These are phyloP conservation scores for Bauhinia variegata DNA, from an alignment of 306 rosid genomes.

Conservation along the genomic window DNA sequence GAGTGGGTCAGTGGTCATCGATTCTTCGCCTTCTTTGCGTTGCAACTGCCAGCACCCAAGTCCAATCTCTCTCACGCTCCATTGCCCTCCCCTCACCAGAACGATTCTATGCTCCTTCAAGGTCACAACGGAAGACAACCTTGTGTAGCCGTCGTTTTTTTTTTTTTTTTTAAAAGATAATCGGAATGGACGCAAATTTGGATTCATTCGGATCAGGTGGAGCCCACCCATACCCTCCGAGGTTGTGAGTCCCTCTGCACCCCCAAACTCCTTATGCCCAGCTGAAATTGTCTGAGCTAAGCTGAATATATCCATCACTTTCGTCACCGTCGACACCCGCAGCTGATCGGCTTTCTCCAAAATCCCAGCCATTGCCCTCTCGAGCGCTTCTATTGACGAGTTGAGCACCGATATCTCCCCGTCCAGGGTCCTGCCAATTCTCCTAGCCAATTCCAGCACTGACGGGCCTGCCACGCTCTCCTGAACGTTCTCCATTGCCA, in stretches of 20 bases:
- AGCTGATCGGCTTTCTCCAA: constrained; percentile 33
- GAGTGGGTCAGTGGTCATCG: too few relatives aligned
- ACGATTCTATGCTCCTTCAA: too few relatives aligned
- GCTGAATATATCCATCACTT: constrained; percentile 35
- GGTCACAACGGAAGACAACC: too few relatives aligned
- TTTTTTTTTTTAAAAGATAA: too few relatives aligned
- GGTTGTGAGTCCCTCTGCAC: constrained; percentile 14
- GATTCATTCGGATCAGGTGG: too few relatives aligned
- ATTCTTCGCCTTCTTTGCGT: too few relatives aligned
- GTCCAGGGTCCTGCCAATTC: constrained; percentile 26
- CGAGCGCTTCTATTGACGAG: constrained; percentile 32
- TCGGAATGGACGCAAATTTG: too few relatives aligned
- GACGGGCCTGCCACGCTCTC: constrained; percentile 48
- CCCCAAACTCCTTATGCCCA: constrained; percentile 33
- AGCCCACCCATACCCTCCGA: neutral
- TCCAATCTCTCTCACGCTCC: too few relatives aligned
- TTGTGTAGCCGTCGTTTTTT: too few relatives aligned
- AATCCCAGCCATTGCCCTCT: constrained; percentile 30
- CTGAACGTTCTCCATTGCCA: constrained; percentile 39
- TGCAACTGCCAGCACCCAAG: too few relatives aligned
- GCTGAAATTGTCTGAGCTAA: constrained; percentile 49
- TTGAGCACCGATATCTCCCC: constrained; percentile 30
- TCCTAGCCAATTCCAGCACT: constrained; percentile 22
- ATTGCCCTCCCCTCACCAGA: too few relatives aligned
- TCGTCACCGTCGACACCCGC: constrained; percentile 36